phyloP scores from a whole-genome alignment of 345 rosid species.

The Eucalyptus melliodora region DNA sequence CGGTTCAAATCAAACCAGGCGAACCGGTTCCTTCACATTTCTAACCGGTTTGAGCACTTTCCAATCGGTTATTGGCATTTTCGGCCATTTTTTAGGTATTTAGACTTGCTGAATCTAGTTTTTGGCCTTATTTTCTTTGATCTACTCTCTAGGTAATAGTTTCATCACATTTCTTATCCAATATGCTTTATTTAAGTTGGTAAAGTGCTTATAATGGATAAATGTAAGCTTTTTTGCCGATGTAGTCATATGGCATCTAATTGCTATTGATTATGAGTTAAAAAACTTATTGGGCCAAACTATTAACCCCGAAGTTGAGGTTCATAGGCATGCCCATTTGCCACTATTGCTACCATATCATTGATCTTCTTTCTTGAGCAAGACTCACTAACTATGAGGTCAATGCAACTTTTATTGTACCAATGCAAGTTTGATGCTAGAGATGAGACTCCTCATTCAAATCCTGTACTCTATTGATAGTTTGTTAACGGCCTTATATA shows the following conservation, averaged over 20 bases:
- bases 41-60: background rate
- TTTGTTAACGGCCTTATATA: background rate
- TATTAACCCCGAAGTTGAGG: background rate
- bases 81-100: background rate
- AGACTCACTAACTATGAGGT: background rate
- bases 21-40: background rate
- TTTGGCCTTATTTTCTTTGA: background rate
- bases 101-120: background rate
- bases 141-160: background rate
- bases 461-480: background rate
- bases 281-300: background rate
- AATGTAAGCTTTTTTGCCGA: background rate
- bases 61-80: background rate
- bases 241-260: background rate
- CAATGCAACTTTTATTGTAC: background rate
- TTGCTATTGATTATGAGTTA: too few species aligned
- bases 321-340: background rate
- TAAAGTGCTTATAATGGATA: background rate
- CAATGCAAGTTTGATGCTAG: background rate
- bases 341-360: background rate
- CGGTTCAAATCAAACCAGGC: background rate
- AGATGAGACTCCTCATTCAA: background rate
- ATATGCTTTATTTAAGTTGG: background rate
- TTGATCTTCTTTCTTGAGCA: background rate
- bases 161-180: background rate